A percentile compares a stretch with the other conserved stretches of the same genome.
Conservation (phyloP, 371 early-diverging fungal genomes). For the Gilbertella persicaria region DNA sequence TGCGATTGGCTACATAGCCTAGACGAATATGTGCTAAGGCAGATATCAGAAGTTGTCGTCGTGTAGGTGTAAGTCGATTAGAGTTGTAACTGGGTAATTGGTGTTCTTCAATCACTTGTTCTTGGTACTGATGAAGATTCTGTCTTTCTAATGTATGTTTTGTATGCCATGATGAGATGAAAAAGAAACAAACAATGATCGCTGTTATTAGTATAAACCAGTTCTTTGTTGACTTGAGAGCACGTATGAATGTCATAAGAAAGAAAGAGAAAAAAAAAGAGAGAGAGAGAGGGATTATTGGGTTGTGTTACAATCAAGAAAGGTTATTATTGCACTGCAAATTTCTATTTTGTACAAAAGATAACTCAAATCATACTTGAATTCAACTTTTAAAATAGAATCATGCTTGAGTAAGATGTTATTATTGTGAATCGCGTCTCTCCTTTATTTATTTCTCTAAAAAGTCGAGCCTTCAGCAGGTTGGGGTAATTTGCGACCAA, state of each 20-base stretch:
- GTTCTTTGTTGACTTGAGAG: not conserved
- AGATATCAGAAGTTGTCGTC: slow-evolving; percentile 19
- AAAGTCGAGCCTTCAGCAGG: slow-evolving; percentile 84
- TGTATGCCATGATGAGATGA: not conserved
- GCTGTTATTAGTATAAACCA: not conserved
- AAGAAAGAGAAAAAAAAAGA: not conserved
- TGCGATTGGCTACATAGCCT: slow-evolving; percentile 47
- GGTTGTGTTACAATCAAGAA: too few relatives aligned
- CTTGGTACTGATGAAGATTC: not conserved
- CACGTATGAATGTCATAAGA: not conserved
- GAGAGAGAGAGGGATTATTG: not conserved
- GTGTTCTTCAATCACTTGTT: not conserved
- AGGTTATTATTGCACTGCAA: too few relatives aligned
- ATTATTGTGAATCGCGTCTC: too few relatives aligned
- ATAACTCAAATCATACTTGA: too few relatives aligned
- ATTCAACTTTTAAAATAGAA: too few relatives aligned
- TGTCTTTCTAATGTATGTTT: too few relatives aligned
- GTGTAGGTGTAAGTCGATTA: slow-evolving; percentile 11
- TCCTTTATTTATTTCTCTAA: too few relatives aligned
- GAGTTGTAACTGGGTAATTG: not conserved
- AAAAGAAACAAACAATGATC: not conserved
- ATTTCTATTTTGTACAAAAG: too few relatives aligned
- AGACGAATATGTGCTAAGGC: slow-evolving; percentile 42
- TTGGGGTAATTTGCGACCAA: slow-evolving; percentile 82
- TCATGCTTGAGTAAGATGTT: too few relatives aligned